Conservation (phyloP, 2,329 filamentous ascomycete genomes). For the Pseudomassariella vexata region DNA sequence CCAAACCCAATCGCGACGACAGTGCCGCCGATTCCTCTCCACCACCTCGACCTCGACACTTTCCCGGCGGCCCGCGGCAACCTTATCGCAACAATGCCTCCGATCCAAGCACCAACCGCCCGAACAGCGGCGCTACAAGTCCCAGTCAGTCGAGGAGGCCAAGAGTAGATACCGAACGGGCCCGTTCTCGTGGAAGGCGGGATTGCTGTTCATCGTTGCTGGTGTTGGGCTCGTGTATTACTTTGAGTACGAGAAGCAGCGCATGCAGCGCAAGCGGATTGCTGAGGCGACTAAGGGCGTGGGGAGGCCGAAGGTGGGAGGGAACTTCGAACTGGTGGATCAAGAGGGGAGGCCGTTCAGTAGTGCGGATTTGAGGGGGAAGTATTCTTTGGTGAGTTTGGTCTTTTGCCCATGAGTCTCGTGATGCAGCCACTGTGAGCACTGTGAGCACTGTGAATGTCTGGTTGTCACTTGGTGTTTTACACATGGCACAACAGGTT, state of each 20-base stretch:
- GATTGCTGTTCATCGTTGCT: conserved; percentile 74
- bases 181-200: conserved; percentile 91
- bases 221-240: conserved; percentile 78
- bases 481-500: background rate
- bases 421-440: no score
- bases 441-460: background rate
- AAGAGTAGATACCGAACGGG: conserved; percentile 53
- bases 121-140: conserved; percentile 32
- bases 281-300: conserved; percentile 91
- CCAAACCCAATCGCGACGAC: conserved; percentile 8
- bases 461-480: background rate
- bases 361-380: conserved; percentile 76
- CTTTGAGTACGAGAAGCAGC: conserved; percentile 87
- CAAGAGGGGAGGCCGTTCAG: conserved; percentile 75
- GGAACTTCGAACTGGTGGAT: conserved; percentile 75
- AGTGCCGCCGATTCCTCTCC: conserved; percentile 15
- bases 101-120: conserved; percentile 10
- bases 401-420: no score
- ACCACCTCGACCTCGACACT: conserved; percentile 4
- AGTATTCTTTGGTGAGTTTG: conserved; percentile 66
- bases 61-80: background rate
- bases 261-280: conserved; percentile 82
- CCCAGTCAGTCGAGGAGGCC: conserved; percentile 53
- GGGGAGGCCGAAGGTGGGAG: conserved; percentile 88
- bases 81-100: conserved; percentile 2